A percentile compares a stretch with the other conserved stretches of the same genome.
Conservation (phyloP, 2,329 filamentous ascomycete genomes). For the Arthrobotrys pseudoclavata region DNA sequence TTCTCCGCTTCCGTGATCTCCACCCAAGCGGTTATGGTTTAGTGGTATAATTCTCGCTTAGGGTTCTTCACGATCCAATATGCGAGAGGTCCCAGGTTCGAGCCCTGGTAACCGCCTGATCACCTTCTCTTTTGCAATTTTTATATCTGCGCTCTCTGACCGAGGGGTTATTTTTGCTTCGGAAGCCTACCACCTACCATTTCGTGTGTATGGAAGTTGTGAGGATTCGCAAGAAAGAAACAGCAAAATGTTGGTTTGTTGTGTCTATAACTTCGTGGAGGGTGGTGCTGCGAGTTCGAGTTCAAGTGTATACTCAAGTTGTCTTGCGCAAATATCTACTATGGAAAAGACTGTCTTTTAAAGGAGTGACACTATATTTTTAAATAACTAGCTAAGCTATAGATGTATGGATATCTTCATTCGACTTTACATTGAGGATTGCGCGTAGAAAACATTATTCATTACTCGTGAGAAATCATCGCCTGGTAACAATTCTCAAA, state of each 20-base stretch:
- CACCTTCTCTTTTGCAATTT: constrained; percentile 38
- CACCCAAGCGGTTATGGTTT: constrained; percentile 59
- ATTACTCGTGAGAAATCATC: constrained; percentile 8
- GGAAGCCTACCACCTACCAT: not conserved
- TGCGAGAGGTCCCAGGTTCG: constrained; percentile 61
- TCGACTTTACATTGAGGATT: not conserved
- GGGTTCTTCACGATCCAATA: constrained; percentile 47
- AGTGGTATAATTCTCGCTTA: constrained; percentile 61
- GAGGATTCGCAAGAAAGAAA: not conserved
- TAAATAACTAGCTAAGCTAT: constrained; percentile 5
- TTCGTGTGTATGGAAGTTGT: not conserved
- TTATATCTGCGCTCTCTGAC: not conserved
- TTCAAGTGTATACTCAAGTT: no score
- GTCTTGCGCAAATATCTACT: no score
- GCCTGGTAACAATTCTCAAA: not conserved
- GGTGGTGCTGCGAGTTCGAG: no score
- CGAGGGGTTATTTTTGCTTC: constrained; percentile 12
- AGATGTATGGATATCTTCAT: not conserved
- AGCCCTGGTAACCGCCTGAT: constrained; percentile 59
- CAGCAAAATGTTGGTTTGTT: not conserved
- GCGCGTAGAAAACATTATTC: constrained; percentile 3
- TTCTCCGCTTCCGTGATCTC: constrained; percentile 17
- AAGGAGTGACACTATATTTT: constrained; percentile 13
- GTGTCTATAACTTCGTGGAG: not conserved
- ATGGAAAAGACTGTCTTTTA: no score